phyloP scores from a whole-genome alignment of 495 filamentous ascomycete genomes.

The Hypoxylon crocopeplum region DNA sequence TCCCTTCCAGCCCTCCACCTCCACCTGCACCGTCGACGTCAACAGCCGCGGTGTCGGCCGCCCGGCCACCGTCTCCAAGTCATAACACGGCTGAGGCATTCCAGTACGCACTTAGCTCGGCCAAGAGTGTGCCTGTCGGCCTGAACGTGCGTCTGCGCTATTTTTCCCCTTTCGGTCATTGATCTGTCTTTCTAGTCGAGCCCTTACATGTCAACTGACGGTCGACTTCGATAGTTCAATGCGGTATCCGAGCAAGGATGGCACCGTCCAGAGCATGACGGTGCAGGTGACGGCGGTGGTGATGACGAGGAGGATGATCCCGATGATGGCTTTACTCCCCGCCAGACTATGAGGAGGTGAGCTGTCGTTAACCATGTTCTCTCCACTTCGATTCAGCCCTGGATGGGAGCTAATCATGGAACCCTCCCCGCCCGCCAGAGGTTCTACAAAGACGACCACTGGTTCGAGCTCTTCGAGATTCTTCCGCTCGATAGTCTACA shows the following conservation, averaged over 20 bases:
- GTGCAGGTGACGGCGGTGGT: conserved; percentile 9
- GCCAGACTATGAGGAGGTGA: conserved; percentile 17
- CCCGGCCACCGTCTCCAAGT: conserved; percentile 13
- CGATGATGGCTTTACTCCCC: conserved; percentile 15
- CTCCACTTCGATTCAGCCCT: not conserved
- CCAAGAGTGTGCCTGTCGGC: conserved; percentile 3
- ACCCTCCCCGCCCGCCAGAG: conserved; percentile 3
- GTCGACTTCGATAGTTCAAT: conserved; percentile 22
- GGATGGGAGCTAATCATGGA: conserved; percentile 18
- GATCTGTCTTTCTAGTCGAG: conserved; percentile 2
- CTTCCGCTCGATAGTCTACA: conserved; percentile 35
- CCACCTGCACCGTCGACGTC: not conserved
- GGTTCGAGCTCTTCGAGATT: conserved; percentile 33
- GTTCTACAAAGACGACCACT: conserved; percentile 17
- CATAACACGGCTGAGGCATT: conserved; percentile 3
- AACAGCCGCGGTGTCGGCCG: not conserved
- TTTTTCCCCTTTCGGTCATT: conserved; percentile 4
- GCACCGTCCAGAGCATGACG: conserved; percentile 13
- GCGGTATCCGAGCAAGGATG: conserved; percentile 16
- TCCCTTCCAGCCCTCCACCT: conserved; percentile 12
- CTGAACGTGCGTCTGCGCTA: conserved; percentile 2
- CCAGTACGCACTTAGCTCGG: conserved; percentile 25
- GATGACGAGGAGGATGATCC: conserved; percentile 20
- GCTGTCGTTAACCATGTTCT: conserved; percentile 2
- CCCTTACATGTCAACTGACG: conserved; percentile 4